Evolutionary conservation across 805 yeast species (phyloP).

Genomic region (Wickerhamiella kazuoi): DNA sequence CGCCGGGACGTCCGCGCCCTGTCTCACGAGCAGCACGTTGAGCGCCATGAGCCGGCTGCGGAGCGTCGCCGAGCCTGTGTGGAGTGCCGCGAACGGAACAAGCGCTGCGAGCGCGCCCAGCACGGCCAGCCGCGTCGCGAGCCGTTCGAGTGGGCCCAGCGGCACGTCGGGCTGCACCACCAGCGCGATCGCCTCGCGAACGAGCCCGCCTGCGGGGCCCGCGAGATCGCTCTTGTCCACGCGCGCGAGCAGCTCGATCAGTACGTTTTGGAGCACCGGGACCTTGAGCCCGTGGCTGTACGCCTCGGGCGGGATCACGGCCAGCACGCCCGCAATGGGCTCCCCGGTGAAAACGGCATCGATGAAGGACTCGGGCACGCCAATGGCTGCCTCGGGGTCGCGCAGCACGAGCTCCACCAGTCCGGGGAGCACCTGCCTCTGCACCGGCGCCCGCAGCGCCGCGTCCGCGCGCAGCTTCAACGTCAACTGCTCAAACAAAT

Average conservation of each 20-base stretch:
- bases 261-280: constrained; percentile 8
- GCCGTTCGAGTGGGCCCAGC: constrained; percentile 3
- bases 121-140: constrained; percentile 2
- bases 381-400: constrained; percentile 4
- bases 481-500: neutral
- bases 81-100: constrained; percentile 9
- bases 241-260: constrained; percentile 4
- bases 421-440: constrained; percentile 5
- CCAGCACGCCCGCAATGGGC: constrained; percentile 7
- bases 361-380: constrained; percentile 8
- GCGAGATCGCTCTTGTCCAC: neutral
- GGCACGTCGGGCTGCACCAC: constrained; percentile 6
- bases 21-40: constrained; percentile 6
- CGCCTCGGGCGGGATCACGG: constrained; percentile 3
- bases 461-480: neutral
- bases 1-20: neutral
- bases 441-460: neutral
- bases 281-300: constrained; percentile 5
- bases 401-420: constrained; percentile 5
- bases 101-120: neutral
- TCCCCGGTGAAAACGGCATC: constrained; percentile 6
- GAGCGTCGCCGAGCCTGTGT: constrained; percentile 7
- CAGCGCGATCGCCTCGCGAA: constrained; percentile 5
- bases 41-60: constrained; percentile 12
- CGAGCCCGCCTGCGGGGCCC: constrained; percentile 2